A percentile compares a stretch with the other conserved stretches of the same genome.
These are phyloP conservation scores for Colletotrichum neosansevieriae DNA, from an alignment of 2,329 filamentous ascomycete genomes.

Conservation along the genomic window DNA sequence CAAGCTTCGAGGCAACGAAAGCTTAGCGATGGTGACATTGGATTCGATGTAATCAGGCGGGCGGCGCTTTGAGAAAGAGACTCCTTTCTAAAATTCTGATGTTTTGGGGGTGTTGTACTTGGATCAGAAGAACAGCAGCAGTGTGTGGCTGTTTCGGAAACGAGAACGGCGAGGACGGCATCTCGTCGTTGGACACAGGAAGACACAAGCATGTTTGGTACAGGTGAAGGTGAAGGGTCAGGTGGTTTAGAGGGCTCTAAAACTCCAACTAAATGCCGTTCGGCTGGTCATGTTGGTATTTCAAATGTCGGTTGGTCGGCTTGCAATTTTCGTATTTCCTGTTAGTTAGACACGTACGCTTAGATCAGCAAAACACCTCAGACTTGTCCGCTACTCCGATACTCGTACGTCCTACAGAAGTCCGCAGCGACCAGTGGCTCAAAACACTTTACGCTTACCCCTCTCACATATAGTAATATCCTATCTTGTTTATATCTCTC, in stretches of 20 bases:
- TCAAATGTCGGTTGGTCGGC: slow-evolving; percentile 8
- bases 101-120: slow-evolving; percentile 7
- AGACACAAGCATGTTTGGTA: too few species aligned
- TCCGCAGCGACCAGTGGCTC: too few species aligned
- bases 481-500: too few species aligned
- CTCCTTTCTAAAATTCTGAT: not conserved
- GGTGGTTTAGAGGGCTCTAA: not conserved
- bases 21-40: slow-evolving; percentile 35
- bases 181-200: not conserved
- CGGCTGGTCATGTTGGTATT: slow-evolving; percentile 12
- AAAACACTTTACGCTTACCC: too few species aligned
- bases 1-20: slow-evolving; percentile 40
- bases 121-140: slow-evolving; percentile 20
- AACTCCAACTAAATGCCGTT: slow-evolving; percentile 9
- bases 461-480: too few species aligned
- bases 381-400: too few species aligned
- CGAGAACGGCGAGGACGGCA: slow-evolving; percentile 6
- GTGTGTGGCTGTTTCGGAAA: slow-evolving; percentile 25
- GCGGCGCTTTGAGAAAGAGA: slow-evolving; percentile 9
- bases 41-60: slow-evolving; percentile 19
- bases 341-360: not conserved
- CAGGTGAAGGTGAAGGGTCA: not conserved
- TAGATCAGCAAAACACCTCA: too few species aligned
- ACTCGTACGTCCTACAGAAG: too few species aligned
- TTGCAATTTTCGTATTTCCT: not conserved